Evolutionary conservation across 2,329 filamentous ascomycete species (phyloP).

Genomic region (Graphilbum ipis-grandicollis): DNA sequence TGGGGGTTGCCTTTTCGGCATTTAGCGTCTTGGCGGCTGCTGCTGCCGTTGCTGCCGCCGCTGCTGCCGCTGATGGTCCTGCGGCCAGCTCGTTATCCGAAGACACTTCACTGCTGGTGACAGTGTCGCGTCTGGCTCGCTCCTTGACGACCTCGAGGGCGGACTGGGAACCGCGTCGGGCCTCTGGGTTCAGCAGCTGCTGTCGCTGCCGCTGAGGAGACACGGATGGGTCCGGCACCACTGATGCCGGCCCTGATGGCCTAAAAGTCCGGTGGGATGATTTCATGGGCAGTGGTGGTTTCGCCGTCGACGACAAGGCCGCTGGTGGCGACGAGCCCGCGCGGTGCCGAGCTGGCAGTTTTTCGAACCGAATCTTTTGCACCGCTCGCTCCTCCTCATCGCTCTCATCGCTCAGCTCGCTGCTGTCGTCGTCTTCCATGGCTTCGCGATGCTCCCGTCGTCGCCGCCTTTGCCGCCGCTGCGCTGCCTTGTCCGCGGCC

Average conservation of each 20-base stretch:
- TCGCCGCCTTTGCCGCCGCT: conserved; percentile 46
- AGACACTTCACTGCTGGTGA: conserved; percentile 69
- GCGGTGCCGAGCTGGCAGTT: conserved; percentile 77
- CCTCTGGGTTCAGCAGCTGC: too few relatives aligned
- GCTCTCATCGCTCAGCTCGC: conserved; percentile 69
- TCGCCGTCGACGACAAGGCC: conserved; percentile 52
- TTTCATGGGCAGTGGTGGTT: too few relatives aligned
- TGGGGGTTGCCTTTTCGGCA: not conserved
- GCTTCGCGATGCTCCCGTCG: too few relatives aligned
- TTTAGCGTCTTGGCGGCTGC: not conserved
- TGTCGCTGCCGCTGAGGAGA: not conserved
- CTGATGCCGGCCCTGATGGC: too few relatives aligned
- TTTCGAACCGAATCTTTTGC: conserved; percentile 88
- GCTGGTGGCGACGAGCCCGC: conserved; percentile 79
- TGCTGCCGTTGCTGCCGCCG: not conserved
- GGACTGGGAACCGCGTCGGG: conserved; percentile 55
- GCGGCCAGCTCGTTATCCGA: conserved; percentile 55
- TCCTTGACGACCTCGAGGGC: conserved; percentile 54
- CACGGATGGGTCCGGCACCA: too few relatives aligned
- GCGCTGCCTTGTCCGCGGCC: conserved; percentile 49
- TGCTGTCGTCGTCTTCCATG: conserved; percentile 76
- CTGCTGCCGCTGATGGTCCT: conserved; percentile 15
- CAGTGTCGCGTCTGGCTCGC: conserved; percentile 53
- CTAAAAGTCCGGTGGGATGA: too few relatives aligned
- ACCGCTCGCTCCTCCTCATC: conserved; percentile 60